Conservation (phyloP, 2,329 filamentous ascomycete species). For the Talaromyces atroroseus region DNA sequence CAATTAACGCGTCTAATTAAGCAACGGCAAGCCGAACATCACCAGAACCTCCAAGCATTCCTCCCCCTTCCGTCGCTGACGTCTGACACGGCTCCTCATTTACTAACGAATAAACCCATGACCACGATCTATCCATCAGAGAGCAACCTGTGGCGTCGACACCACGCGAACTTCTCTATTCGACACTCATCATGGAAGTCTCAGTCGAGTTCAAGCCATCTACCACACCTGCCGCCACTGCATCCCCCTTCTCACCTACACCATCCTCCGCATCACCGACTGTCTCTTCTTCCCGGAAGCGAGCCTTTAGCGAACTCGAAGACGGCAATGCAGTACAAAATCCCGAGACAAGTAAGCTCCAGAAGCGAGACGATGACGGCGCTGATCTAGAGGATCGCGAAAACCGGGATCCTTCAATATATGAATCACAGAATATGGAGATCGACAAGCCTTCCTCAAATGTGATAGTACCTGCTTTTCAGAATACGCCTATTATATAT, state of each 20-base stretch:
- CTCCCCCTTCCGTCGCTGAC: too few species aligned
- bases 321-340: neutral
- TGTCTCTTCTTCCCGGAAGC: slow-evolving; percentile 4
- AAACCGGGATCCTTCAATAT: slow-evolving; percentile 2
- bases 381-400: slow-evolving; percentile 1
- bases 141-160: neutral
- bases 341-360: neutral
- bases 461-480: too few species aligned
- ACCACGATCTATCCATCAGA: neutral
- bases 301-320: slow-evolving; percentile 12
- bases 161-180: neutral
- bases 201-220: slow-evolving; percentile 5
- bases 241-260: neutral
- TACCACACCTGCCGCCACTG: neutral
- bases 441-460: slow-evolving; percentile 1
- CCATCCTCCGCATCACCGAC: slow-evolving; percentile 3
- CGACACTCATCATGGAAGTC: slow-evolving; percentile 9
- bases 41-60: too few species aligned
- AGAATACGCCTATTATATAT: neutral
- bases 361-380: neutral
- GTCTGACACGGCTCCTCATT: too few species aligned
- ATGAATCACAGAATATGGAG: neutral
- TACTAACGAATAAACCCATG: neutral
- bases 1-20: slow-evolving; percentile 10
- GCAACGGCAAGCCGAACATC: neutral